Conservation (phyloP, 2,329 filamentous ascomycete genomes). For the Aurifilum marmelostoma region DNA sequence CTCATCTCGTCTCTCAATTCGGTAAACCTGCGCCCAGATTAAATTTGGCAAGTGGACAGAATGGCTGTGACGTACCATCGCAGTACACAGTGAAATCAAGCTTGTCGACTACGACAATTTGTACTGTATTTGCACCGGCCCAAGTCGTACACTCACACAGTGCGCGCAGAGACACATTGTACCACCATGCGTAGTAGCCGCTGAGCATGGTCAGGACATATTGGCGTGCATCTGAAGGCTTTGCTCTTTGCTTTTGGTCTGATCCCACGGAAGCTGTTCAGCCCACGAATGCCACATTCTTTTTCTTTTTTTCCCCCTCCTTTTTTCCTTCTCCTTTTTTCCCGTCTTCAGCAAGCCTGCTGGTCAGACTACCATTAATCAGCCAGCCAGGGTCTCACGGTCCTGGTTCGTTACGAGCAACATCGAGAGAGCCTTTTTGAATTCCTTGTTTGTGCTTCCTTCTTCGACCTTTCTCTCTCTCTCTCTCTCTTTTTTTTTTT, state of each 20-base stretch:
- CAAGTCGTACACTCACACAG: background rate
- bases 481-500: no score
- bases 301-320: background rate
- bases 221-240: background rate
- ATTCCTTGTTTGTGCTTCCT: no score
- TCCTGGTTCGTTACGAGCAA: no score
- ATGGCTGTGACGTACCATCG: background rate
- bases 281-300: background rate
- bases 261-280: background rate
- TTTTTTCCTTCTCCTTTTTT: background rate
- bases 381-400: no score
- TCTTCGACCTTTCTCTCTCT: background rate
- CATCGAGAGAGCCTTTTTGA: no score
- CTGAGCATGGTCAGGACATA: background rate
- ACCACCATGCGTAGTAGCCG: background rate
- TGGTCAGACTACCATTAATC: no score
- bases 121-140: background rate
- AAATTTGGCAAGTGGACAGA: background rate
- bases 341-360: background rate
- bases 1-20: background rate
- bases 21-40: conserved; percentile 2
- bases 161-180: background rate
- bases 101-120: background rate
- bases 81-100: background rate
- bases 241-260: background rate